Percentiles rank a stretch among this genome's conserved stretches.
Evolutionary conservation across 2,329 filamentous ascomycete genomes (phyloP).

Genomic region (Leptosphaerulina australis): DNA sequence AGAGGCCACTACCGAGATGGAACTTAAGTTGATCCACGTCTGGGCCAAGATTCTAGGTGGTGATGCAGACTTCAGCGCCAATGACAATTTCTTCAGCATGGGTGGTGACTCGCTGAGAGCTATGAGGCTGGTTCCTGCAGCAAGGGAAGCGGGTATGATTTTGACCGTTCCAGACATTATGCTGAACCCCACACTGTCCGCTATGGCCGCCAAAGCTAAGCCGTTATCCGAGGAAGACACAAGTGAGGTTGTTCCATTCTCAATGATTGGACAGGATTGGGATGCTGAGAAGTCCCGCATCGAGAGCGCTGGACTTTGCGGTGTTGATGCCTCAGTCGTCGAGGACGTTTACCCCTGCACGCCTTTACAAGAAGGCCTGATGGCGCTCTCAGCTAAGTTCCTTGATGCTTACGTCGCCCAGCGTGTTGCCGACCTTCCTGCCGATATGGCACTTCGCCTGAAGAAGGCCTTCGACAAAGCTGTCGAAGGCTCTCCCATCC

Average conservation of each 20-base stretch:
- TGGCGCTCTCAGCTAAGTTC: conserved; percentile 49
- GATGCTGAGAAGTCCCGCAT: conserved; percentile 39
- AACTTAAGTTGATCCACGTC: conserved; percentile 34
- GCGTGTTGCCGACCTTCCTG: conserved; percentile 40
- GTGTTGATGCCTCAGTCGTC: conserved; percentile 29
- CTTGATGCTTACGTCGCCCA: conserved; percentile 49
- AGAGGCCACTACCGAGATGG: conserved; percentile 39
- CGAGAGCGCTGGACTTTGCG: conserved; percentile 49
- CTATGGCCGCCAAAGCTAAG: conserved; percentile 53
- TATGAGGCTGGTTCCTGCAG: conserved; percentile 63
- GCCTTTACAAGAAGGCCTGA: conserved; percentile 50
- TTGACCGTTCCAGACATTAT: conserved; percentile 65
- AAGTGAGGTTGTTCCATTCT: conserved; percentile 40
- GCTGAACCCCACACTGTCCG: conserved; percentile 51
- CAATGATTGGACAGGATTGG: conserved; percentile 38
- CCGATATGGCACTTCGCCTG: conserved; percentile 42
- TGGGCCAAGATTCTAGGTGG: conserved; percentile 44
- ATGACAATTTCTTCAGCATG: conserved; percentile 54
- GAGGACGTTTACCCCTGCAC: conserved; percentile 53
- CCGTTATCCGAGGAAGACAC: conserved; percentile 25
- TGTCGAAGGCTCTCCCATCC: conserved; percentile 39
- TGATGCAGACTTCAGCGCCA: conserved; percentile 41
- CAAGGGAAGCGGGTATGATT: conserved; percentile 55
- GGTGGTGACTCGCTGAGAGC: conserved; percentile 59
- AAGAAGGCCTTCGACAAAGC: conserved; percentile 48